Conservation (phyloP, 345 rosid species). For the Aegle marmelos region DNA sequence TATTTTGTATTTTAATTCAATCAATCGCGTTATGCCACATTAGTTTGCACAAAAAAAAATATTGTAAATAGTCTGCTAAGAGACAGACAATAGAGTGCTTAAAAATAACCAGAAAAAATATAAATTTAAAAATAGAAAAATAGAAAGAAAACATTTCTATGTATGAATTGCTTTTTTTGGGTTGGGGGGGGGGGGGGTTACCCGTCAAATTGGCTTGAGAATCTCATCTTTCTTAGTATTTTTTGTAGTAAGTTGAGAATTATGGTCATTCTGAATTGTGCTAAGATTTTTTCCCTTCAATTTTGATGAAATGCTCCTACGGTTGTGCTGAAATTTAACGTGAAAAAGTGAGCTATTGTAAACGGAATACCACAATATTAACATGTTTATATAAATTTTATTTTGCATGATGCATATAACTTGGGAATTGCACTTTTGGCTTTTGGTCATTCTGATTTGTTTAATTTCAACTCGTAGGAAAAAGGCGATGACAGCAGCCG, state of each 20-base stretch:
- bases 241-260: background rate
- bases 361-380: background rate
- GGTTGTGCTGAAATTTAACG: background rate
- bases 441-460: slow-evolving; percentile 6
- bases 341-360: background rate
- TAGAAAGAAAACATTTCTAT: background rate
- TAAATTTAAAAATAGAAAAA: background rate
- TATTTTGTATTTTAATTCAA: too few species aligned
- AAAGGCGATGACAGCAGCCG: slow-evolving; percentile 87
- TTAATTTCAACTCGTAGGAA: slow-evolving; percentile 45
- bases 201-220: background rate
- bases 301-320: background rate
- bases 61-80: background rate
- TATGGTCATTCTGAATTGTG: too few species aligned
- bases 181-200: too few species aligned
- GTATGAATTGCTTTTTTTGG: background rate
- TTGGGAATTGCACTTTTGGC: background rate
- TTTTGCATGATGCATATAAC: background rate
- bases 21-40: too few species aligned
- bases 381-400: background rate
- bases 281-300: background rate
- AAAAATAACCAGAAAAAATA: too few species aligned
- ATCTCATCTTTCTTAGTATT: background rate
- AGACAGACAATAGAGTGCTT: background rate
- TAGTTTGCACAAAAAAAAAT: too few species aligned